Base-by-base conservation (phyloP, 441 rosid genomes). In the Croton setiger region DNA sequence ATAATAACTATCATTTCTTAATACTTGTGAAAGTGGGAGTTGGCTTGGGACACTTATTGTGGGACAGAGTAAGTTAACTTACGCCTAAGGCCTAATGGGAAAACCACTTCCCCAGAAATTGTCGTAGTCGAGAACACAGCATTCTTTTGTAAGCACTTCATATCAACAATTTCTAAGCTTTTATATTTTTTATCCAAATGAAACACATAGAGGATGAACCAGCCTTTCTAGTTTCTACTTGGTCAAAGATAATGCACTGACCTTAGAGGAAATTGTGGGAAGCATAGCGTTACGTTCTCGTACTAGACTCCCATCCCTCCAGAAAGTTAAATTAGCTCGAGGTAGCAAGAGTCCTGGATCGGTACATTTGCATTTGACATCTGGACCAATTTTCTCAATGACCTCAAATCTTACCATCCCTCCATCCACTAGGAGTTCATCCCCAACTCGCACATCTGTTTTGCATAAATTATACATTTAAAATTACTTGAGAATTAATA, bases 401-500 rank as follows among this genome's bases (percentile, higher is more conserved):
- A 95, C 98, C 68, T 95, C 98, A 81, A 95, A 95, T 76, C 97
- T 83, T 82, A 89, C 98, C 99, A 95, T 95, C 35, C 98, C 99
- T 75, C 99, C 99, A 81, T 95, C 99, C 63, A 92, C 96, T 62
- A 92, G 69, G 62, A 95, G 92, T 54, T 92, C 99, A 84, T 95
- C 98, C 49, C 96, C 96, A 64, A 90, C 92, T 74, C 78, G 78
- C 37, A 95, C 96, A 79, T 92, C 98, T 95, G 72, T 44, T 69
- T 63, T 67, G 70, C 70, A 69, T 17, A 35, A 44, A 77, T 56
- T 23, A 53, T 31, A 4, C 17, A n/a, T 4, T 59, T 47, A 55
- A 56, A 63, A 33, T 41, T 35, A 20, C 37, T 49, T 64, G 58
- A 51, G 52, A 33, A 62, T 12, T 47, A 33, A 59, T 62, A 54